Conservation (phyloP, 129 eudicot species). For the Lonicera japonica region DNA sequence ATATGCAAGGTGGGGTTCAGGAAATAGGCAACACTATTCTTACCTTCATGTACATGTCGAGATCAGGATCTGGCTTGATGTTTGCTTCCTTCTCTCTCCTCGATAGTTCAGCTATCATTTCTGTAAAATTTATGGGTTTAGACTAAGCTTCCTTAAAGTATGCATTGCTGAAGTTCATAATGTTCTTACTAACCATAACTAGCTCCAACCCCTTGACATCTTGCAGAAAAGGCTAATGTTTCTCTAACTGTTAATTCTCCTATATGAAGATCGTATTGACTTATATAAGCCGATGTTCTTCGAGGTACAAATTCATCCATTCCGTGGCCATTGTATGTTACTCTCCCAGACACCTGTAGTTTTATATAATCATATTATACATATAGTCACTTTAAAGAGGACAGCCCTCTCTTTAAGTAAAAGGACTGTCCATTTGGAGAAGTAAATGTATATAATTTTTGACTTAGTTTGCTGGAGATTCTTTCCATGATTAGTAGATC, state of each 20-base stretch:
- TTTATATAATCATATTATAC: neutral
- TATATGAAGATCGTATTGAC: constrained; percentile 65
- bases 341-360: constrained; percentile 45
- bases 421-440: too few relatives aligned
- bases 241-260: constrained; percentile 79
- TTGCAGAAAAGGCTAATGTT: constrained; percentile 66
- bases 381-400: too few relatives aligned
- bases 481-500: too few relatives aligned
- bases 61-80: constrained; percentile 65
- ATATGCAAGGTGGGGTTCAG: neutral
- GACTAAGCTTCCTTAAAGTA: neutral
- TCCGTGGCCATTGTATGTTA: constrained; percentile 62
- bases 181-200: constrained; percentile 48
- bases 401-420: too few relatives aligned
- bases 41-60: constrained; percentile 74
- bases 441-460: too few relatives aligned
- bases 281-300: constrained; percentile 63
- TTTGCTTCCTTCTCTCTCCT: constrained; percentile 67
- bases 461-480: too few relatives aligned
- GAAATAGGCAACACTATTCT: neutral
- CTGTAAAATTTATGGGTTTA: constrained; percentile 22
- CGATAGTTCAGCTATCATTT: constrained; percentile 57
- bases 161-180: neutral
- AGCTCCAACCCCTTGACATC: constrained; percentile 72
- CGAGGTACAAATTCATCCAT: constrained; percentile 64